These are phyloP conservation scores for Stellera chamaejasme DNA, from an alignment of 345 rosid genomes.

Conservation along the genomic window DNA sequence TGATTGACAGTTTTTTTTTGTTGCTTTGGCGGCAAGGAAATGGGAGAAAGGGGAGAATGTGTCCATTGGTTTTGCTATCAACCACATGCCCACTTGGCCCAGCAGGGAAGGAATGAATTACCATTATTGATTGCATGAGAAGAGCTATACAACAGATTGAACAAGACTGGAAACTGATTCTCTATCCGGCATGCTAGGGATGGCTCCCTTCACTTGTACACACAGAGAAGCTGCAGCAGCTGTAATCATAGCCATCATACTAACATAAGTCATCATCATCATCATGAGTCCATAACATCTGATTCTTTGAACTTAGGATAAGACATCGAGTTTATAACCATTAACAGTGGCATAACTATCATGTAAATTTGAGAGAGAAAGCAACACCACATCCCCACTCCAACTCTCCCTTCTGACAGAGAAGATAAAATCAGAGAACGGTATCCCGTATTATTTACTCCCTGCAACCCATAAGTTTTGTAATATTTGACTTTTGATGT, in stretches of 20 bases:
- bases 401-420: too few species aligned
- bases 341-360: too few species aligned
- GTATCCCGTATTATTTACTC: too few species aligned
- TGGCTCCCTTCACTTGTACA: slow-evolving; percentile 93
- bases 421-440: too few species aligned
- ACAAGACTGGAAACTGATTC: slow-evolving; percentile 57
- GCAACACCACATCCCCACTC: too few species aligned
- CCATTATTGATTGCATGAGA: slow-evolving; percentile 1
- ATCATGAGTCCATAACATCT: too few species aligned
- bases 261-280: background rate
- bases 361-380: background rate
- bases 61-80: background rate
- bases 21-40: too few species aligned
- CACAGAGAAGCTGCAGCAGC: slow-evolving; percentile 98
- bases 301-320: background rate
- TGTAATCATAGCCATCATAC: slow-evolving; percentile 15
- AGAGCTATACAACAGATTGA: slow-evolving; percentile 18
- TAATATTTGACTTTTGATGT: too few species aligned
- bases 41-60: too few species aligned
- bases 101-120: slow-evolving; percentile 2
- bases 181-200: slow-evolving; percentile 89
- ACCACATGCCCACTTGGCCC: slow-evolving; percentile 7
- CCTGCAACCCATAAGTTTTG: too few species aligned
- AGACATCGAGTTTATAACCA: slow-evolving; percentile 1
- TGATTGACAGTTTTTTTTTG: too few species aligned